Evolutionary conservation across 139 green algal genomes (phyloP), one percentile per base, ranked within the genome.

Genomic region (Coccomyxa sp.): DNA sequence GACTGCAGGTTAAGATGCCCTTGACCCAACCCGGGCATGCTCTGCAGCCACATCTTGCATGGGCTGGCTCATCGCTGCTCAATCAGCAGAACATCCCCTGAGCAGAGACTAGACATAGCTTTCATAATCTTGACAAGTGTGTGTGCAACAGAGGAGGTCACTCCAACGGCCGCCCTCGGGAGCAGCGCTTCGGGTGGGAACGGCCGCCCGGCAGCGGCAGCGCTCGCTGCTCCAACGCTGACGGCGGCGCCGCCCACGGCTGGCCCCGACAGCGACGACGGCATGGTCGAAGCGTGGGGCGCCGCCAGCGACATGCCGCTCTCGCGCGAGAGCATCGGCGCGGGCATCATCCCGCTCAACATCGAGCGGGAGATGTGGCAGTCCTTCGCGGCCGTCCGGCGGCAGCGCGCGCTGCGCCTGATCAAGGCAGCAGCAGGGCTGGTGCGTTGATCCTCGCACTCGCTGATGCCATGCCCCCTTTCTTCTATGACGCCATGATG

Each of bases 301-400:
- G 64, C 29, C 2, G 64, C 29, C 64, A 71, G 64, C 64, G n/a
- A 29, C 64, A 36, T 38, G 24, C 64, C 64, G 64, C 64, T 34
- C 24, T 34, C n/a, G 64, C 14, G 8, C 8, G 64, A 36, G 64
- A 22, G 10, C 10, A 36, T 31, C 29, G n/a, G 29, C 24, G 24
- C 64, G 29, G 64, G 24, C 29, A 71, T 71, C 24, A 10, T 71
- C 24, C 64, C 64, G 64, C 64, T 71, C 24, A 29, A 71, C 29
- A 71, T 71, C 64, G 64, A 71, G 64, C 64, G 64, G 1, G 64
- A 71, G 24, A 71, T 71, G 64, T 71, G 64, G 64, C 27, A 38
- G 64, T 71, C 64, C 27, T 71, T 71, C n/a, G 64, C 64, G 10
- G 64, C 64, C n/a, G 64, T 71, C 24, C 64, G 64, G 24, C 29